A percentile compares a stretch with the other conserved stretches of the same genome.
Evolutionary conservation across 345 rosid species (phyloP).

Genomic region (Gossypium thurberi): DNA sequence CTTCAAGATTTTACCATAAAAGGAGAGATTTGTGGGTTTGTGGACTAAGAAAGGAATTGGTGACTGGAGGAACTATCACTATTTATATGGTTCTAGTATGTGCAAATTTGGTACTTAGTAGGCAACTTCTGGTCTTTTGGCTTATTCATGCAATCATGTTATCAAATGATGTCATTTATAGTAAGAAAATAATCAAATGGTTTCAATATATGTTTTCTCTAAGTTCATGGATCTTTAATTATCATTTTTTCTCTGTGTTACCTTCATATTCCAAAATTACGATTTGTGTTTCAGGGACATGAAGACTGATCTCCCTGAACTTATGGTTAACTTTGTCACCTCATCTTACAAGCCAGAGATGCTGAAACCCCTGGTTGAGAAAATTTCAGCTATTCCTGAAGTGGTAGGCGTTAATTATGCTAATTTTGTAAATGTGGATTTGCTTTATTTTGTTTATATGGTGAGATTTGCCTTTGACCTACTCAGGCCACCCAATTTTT

Average conservation of each 20-base stretch:
- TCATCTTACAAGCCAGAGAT: conserved; percentile 77
- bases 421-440: neutral
- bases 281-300: conserved; percentile 47
- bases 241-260: neutral
- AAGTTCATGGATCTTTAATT: neutral
- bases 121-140: neutral
- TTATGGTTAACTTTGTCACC: conserved; percentile 94
- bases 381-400: conserved; percentile 64
- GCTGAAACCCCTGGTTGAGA: conserved; percentile 76
- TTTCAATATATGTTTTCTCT: conserved; percentile 1
- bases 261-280: conserved; percentile 7
- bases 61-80: neutral
- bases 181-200: neutral
- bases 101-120: neutral
- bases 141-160: neutral
- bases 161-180: neutral
- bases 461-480: neutral
- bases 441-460: neutral
- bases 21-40: neutral
- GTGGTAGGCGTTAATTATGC: conserved; percentile 49
- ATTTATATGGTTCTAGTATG: neutral
- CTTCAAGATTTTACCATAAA: neutral
- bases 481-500: neutral
- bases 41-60: neutral
- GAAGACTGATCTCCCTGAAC: conserved; percentile 54